These are phyloP conservation scores for Arthrobotrys conoides DNA, from an alignment of 2,329 filamentous ascomycete species.

Conservation along the genomic window DNA sequence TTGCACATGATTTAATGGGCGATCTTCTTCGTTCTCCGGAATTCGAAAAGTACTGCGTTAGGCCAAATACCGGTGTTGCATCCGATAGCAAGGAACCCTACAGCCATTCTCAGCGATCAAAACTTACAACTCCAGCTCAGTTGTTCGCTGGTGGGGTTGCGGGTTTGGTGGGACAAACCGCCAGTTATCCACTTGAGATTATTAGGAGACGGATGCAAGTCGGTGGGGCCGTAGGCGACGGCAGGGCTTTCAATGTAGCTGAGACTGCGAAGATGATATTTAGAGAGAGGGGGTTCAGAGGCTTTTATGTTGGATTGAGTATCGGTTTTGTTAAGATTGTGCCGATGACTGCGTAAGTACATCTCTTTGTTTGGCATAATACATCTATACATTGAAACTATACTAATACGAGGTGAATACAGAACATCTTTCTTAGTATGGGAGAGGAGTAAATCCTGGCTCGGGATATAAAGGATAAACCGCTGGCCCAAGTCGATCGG, in stretches of 20 bases:
- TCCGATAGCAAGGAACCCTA: conserved; percentile 67
- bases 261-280: conserved; percentile 85
- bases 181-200: conserved; percentile 93
- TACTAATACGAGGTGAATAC: conserved; percentile 31
- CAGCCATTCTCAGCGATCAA: conserved; percentile 72
- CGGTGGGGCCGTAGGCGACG: conserved; percentile 91
- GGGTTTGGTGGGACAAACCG: conserved; percentile 89
- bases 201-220: conserved; percentile 96
- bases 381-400: conserved; percentile 9
- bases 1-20: conserved; percentile 91
- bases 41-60: conserved; percentile 80
- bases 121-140: conserved; percentile 87
- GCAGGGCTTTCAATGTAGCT: conserved; percentile 80
- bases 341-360: conserved; percentile 79
- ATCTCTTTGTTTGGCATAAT: conserved; percentile 2
- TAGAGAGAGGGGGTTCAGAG: conserved; percentile 80
- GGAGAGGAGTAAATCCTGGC: conserved; percentile 74
- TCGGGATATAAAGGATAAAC: conserved; percentile 67
- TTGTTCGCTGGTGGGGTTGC: conserved; percentile 86
- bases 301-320: conserved; percentile 92
- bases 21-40: conserved; percentile 81
- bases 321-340: conserved; percentile 97
- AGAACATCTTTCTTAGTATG: conserved; percentile 77
- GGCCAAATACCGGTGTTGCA: conserved; percentile 71
- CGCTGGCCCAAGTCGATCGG: not conserved